phyloP scores from a whole-genome alignment of 352 stramenopile genomes.

The Elongisporangium anandrum region DNA sequence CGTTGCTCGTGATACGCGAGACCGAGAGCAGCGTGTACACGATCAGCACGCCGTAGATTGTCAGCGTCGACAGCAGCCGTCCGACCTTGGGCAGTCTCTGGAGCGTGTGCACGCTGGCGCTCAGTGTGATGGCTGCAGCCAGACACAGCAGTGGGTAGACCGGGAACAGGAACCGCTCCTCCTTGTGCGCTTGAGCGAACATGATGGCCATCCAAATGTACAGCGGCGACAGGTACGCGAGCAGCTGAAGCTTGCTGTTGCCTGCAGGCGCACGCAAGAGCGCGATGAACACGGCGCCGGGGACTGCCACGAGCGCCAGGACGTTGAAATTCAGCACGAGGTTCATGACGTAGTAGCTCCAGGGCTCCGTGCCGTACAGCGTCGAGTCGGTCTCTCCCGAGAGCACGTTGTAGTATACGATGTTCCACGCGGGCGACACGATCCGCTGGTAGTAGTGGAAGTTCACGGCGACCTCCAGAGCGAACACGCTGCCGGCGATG shows the following conservation, averaged over 20 bases:
- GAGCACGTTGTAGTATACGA: constrained; percentile 95
- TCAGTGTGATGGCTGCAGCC: constrained; percentile 68
- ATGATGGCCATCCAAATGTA: constrained; percentile 94
- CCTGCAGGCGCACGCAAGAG: constrained; percentile 17
- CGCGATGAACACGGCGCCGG: constrained; percentile 27
- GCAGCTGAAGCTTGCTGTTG: constrained; percentile 20
- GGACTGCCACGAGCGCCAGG: constrained; percentile 63
- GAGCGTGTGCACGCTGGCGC: constrained; percentile 34
- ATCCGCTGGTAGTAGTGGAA: constrained; percentile 78
- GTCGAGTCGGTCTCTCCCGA: constrained; percentile 91
- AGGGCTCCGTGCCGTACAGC: constrained; percentile 95
- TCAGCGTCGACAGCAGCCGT: constrained; percentile 15
- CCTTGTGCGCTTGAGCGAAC: constrained; percentile 95
- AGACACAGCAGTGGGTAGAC: constrained; percentile 92
- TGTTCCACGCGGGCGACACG: constrained; percentile 90
- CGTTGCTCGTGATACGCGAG: constrained; percentile 58
- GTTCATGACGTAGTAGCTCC: constrained; percentile 96
- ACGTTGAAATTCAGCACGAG: constrained; percentile 95
- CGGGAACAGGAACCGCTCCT: constrained; percentile 97
- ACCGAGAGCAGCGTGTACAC: constrained; percentile 51
- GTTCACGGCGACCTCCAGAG: constrained; percentile 76
- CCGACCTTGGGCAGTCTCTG: constrained; percentile 18
- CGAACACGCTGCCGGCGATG: constrained; percentile 70
- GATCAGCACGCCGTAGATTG: constrained; percentile 40
- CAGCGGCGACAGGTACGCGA: constrained; percentile 54